phyloP scores from a whole-genome alignment of 1,284 basidiomycete genomes.

The Sphaerobolus stellatus region DNA sequence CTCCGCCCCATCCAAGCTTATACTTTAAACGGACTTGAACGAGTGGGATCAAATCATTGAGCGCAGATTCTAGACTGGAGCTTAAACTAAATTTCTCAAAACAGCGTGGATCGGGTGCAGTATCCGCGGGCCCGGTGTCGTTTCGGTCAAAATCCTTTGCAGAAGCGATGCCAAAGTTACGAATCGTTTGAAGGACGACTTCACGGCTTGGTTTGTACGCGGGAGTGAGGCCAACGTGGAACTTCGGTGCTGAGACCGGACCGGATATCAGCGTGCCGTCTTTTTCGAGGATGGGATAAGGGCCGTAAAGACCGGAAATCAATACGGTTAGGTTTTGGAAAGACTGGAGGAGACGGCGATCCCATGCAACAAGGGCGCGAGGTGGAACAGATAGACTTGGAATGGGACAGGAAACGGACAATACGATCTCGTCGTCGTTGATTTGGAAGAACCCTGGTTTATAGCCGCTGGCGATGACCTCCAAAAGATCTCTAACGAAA shows the following conservation, averaged over 20 bases:
- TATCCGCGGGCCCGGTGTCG: slow-evolving; percentile 10
- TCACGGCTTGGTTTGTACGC: slow-evolving; percentile 55
- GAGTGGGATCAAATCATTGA: slow-evolving; percentile 54
- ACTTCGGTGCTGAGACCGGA: slow-evolving; percentile 37
- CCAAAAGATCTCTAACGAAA: slow-evolving; percentile 50
- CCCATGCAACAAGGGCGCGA: slow-evolving; percentile 62
- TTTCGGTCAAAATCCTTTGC: slow-evolving; percentile 3
- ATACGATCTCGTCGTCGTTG: slow-evolving; percentile 44
- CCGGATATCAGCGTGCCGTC: slow-evolving; percentile 40
- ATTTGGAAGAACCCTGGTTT: slow-evolving; percentile 54
- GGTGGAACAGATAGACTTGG: slow-evolving; percentile 50
- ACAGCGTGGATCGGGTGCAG: slow-evolving; percentile 13
- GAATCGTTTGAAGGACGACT: slow-evolving; percentile 43
- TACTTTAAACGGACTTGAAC: slow-evolving; percentile 50
- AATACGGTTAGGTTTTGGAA: slow-evolving; percentile 56
- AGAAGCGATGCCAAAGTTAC: slow-evolving; percentile 44
- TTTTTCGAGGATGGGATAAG: slow-evolving; percentile 48
- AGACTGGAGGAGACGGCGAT: slow-evolving; percentile 51
- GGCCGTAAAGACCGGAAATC: slow-evolving; percentile 50
- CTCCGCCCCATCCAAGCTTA: slow-evolving; percentile 61
- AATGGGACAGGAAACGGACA: slow-evolving; percentile 56
- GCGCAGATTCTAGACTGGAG: slow-evolving; percentile 53
- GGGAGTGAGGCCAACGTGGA: slow-evolving; percentile 55
- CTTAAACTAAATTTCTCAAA: slow-evolving; percentile 61
- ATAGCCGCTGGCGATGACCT: slow-evolving; percentile 50